Evolutionary conservation across 371 early-diverging fungal genomes (phyloP), one percentile per base, ranked within the genome.

Genomic region (Apophysomyces elegans): DNA sequence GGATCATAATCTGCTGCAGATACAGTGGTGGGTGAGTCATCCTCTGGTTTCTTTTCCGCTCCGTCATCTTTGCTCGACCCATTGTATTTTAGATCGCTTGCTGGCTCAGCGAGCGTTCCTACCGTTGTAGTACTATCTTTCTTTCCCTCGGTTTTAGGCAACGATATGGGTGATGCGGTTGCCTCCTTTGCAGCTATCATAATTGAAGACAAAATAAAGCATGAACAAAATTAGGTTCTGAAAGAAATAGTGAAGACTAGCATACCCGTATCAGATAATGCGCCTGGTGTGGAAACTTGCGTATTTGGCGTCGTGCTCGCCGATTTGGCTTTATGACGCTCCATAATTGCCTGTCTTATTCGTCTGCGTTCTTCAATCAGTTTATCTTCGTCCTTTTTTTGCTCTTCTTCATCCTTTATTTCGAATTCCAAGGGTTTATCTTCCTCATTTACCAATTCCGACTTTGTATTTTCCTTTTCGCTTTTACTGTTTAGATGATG

Each of bases 1-100:
- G 93, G 93, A 69, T 93, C 88, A 67, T 93, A 91, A 75, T 91
- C 92, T 38, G 90, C 91, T 37, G 91, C 92, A 39, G 88, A 88
- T 32, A 90, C 66, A 67, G 67, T 64, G 54, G 73, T 77, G 58
- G 76, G 85, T 65, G 79, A 80, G 59, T 81, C 80, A 68, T 62
- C 75, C n/a, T 62, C 68, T 44, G 50, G 58, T 63, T 69, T 66
- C 57, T 63, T 38, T 14, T 47, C 54, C 68, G 39, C 50, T 62
- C 61, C 74, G 47, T 7, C 54, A 50, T 50, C 21, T 50, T 21
- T 50, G 54, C 54, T 50, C 54, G 54, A 50, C 11, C 54, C 54
- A 50, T 50, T 50, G 54, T 21, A 21, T 21, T 50, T 50, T 9
- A 21, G 54, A 50, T 50, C 54, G 54, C 21, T 7, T 21, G 21